Evolutionary conservation across 768 basidiomycete species (phyloP), one percentile per base, ranked within the genome.

Genomic region (Nevesoporus exiguus): DNA sequence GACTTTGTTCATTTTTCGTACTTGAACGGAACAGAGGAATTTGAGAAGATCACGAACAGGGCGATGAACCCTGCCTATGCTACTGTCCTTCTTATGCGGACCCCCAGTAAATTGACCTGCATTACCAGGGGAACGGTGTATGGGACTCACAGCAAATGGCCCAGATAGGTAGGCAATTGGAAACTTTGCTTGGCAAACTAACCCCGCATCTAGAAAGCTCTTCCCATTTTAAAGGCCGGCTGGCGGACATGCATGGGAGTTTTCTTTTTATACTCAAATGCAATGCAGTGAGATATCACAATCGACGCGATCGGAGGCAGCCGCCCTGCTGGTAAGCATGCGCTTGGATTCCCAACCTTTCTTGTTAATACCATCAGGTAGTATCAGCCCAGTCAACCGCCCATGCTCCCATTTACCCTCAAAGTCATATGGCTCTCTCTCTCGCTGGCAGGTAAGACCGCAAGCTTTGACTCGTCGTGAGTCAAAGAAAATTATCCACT

Each of bases 341-440:
- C 31, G 21, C 24, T 25, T 25, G 41, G 24, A 21, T 25, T 42
- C 41, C n/a, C 39, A 5, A 42, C 22, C 11, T 42, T 29, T 40
- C 1, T 42, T 15, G 24, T 41, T 41, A 22, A 11, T 29, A 14
- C 21, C 25, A n/a, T 17, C 43, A 30, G 17, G 37, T 37, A 43
- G 37, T 37, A 43, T 44, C 53, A 19, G 37, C 19, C 37, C 30
- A 30, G 39, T 19, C 43, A 9, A 19, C 34, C 15, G 7, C 40
- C 36, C 34, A 85, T 85, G 84, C 75, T 85, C 33, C 74, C 80
- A 19, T 79, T 78, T 51, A 74, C 76, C 45, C 73, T 86, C 51
- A 85, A 79, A 71, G 69, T 79, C 41, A 71, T 71, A 44, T 86
- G 83, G 83, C 82, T 82, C 58, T 70, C 73, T 58, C 72, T 86